A percentile compares a stretch with the other conserved stretches of the same genome.
These are phyloP conservation scores for Puccinia novopanici DNA, from an alignment of 1,284 basidiomycete species.

Conservation along the genomic window DNA sequence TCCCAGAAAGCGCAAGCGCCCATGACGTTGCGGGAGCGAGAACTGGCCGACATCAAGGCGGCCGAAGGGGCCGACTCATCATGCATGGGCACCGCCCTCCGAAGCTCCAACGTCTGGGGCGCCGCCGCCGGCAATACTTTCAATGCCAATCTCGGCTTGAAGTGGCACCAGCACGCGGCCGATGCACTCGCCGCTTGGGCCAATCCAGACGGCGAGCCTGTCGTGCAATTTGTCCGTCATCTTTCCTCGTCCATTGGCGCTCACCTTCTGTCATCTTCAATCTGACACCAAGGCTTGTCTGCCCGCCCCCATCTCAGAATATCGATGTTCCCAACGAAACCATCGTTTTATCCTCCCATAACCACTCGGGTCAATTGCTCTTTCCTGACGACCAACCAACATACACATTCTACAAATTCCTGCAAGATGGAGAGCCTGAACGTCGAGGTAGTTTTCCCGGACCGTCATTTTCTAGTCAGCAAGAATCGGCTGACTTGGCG, in stretches of 20 bases:
- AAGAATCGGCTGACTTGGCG: not conserved
- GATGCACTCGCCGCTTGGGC: constrained; percentile 40
- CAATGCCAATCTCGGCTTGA: constrained; percentile 38
- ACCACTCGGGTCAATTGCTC: constrained; percentile 29
- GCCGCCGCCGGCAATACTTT: not conserved
- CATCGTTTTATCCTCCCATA: constrained; percentile 38
- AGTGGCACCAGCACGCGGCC: constrained; percentile 39
- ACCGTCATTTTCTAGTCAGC: too few relatives aligned
- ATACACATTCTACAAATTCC: constrained; percentile 43
- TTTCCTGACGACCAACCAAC: constrained; percentile 48
- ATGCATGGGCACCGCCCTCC: constrained; percentile 24
- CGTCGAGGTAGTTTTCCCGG: constrained; percentile 22
- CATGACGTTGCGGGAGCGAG: constrained; percentile 45
- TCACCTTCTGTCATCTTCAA: not conserved
- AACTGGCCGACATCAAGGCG: constrained; percentile 50
- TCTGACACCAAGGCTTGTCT: not conserved
- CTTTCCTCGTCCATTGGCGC: not conserved
- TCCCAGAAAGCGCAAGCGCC: constrained; percentile 39
- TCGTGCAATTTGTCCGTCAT: constrained; percentile 44
- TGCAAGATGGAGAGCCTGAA: constrained; percentile 12
- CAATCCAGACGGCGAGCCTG: not conserved
- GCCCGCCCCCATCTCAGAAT: constrained; percentile 10
- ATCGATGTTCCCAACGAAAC: constrained; percentile 42
- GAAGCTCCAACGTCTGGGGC: constrained; percentile 50
- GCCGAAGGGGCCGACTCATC: constrained; percentile 28